Conservation (phyloP, 1,284 basidiomycete species). For the Trichosporon ovoides region DNA sequence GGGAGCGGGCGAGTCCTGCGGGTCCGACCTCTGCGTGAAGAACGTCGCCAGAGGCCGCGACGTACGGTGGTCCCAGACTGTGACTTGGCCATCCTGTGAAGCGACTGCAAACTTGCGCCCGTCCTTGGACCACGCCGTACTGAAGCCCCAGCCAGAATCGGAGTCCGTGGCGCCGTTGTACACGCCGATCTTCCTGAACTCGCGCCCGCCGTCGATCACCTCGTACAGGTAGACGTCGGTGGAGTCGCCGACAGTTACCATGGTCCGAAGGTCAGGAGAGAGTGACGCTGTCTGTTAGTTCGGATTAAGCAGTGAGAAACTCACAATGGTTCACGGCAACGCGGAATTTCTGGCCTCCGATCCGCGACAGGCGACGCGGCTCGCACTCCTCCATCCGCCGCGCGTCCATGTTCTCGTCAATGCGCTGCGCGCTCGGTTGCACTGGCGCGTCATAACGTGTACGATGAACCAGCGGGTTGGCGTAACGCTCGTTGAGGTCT, state of each 20-base stretch:
- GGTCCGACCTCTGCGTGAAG: constrained; percentile 26
- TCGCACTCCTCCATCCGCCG: background rate
- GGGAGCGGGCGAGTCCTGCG: background rate
- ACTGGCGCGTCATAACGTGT: background rate
- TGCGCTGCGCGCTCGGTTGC: constrained; percentile 8
- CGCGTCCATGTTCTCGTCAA: constrained; percentile 1
- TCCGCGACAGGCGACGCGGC: constrained; percentile 29
- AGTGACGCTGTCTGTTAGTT: constrained; percentile 35
- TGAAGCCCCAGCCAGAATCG: constrained; percentile 30
- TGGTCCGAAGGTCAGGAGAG: constrained; percentile 44
- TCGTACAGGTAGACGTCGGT: constrained; percentile 47
- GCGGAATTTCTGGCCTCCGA: constrained; percentile 41
- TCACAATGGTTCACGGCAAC: constrained; percentile 47
- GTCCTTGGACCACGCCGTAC: constrained; percentile 47
- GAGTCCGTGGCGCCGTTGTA: constrained; percentile 46
- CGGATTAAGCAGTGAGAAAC: constrained; percentile 10
- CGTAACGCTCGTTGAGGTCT: background rate
- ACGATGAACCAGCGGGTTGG: background rate
- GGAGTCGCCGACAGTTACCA: constrained; percentile 48
- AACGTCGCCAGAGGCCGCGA: constrained; percentile 45
- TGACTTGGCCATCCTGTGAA: constrained; percentile 48
- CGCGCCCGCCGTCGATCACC: constrained; percentile 42
- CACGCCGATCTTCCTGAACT: constrained; percentile 41
- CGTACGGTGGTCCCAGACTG: constrained; percentile 49
- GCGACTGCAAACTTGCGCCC: constrained; percentile 49